Evolutionary conservation across 257 asterid genomes (phyloP).

Genomic region (Hygrophila difformis): DNA sequence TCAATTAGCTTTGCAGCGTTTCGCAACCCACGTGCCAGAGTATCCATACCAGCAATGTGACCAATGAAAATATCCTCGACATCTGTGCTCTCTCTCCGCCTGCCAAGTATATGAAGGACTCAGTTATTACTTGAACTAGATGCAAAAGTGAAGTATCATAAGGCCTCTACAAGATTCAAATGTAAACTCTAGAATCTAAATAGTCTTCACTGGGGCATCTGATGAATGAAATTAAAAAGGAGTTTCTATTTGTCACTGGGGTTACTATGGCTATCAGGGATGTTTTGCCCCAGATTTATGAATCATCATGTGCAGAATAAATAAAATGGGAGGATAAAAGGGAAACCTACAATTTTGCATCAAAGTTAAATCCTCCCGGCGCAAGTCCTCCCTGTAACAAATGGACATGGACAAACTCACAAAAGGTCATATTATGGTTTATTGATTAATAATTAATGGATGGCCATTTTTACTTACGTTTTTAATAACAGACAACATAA

Average conservation of each 20-base stretch:
- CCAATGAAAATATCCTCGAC: slow-evolving; percentile 88
- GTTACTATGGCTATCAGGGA: no score
- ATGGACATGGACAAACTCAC: no score
- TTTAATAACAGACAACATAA: slow-evolving; percentile 76
- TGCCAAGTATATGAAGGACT: slow-evolving; percentile 11
- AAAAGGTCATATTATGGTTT: no score
- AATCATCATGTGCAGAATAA: background rate
- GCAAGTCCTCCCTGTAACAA: slow-evolving; percentile 79
- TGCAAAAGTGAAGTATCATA: background rate
- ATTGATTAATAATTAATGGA: no score
- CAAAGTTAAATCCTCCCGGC: slow-evolving; percentile 98
- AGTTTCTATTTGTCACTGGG: no score
- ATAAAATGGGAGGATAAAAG: background rate
- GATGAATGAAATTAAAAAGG: no score
- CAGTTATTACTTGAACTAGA: background rate
- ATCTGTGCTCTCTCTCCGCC: slow-evolving; percentile 98
- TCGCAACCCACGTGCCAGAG: slow-evolving; percentile 83
- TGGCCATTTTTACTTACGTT: no score
- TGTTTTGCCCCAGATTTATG: no score
- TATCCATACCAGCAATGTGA: slow-evolving; percentile 48
- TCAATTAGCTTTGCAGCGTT: slow-evolving; percentile 82
- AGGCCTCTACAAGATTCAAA: background rate
- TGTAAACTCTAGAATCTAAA: no score
- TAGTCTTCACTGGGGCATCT: no score
- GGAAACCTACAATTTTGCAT: slow-evolving; percentile 77